Evolutionary conservation across 768 basidiomycete species (phyloP), one percentile per base, ranked within the genome.

Genomic region (Suillus fuscotomentosus): DNA sequence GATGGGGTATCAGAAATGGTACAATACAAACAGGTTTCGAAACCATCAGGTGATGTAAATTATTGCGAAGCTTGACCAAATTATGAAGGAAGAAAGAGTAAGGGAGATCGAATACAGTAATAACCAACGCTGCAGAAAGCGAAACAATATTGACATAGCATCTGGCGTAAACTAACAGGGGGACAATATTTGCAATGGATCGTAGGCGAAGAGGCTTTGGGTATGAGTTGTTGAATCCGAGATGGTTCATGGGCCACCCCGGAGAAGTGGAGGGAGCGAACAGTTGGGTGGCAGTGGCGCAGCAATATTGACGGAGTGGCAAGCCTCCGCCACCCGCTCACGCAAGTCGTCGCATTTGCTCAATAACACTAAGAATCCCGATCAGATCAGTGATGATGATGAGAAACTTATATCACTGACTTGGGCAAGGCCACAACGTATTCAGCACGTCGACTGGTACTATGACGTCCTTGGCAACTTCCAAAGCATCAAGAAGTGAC

Each of bases 371-470:
- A 60, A 34, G 66, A 62, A 62, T 13, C 31, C 60, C 43, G 38
- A 55, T 59, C 10, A 59, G 41, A 27, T 13, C 11, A 59, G 17
- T 43, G 20, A 27, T 4, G 13, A 15, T 41, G 39, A 27, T 27
- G 24, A 41, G 17, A 31, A 27, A 11, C n/a, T 27, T 41, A 4
- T 9, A 27, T 7, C 43, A 71, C 81, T 71, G 64, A 84, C 83
- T 76, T 54, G 76, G 76, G 60, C 82, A 84, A 3, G 88, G 89
- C 91, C 91, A 93, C 38, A 92, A 78, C 27, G 80, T 80, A 67
- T 88, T 89, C 73, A 91, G 80, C 17, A 85, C 83, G 62, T 92
- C 90, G 42, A 91, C 78, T 3, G 87, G 83, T 11, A 81, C 70
- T 34, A 91, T 77, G 63, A 92, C 84, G 0, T 81, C 79, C 71